Percentiles rank a stretch among this genome's conserved stretches.
phyloP scores from a whole-genome alignment of 2,329 filamentous ascomycete genomes.

The Trichophyton benhamiae region DNA sequence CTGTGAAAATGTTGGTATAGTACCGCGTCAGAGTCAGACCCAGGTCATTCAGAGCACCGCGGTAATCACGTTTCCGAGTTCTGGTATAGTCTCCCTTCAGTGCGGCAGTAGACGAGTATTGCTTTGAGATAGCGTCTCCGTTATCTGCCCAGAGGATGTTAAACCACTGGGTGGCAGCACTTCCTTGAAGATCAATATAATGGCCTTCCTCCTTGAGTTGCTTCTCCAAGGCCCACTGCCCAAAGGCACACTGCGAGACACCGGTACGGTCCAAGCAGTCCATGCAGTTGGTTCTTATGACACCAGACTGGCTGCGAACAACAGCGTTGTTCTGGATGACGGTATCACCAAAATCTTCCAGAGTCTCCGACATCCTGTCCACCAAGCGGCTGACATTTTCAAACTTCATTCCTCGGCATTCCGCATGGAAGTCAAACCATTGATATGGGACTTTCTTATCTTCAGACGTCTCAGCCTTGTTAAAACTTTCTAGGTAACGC shows the following conservation, averaged over 20 bases:
- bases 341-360: constrained; percentile 62
- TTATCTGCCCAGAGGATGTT: constrained; percentile 97
- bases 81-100: constrained; percentile 95
- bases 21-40: constrained; percentile 68
- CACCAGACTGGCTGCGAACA: constrained; percentile 50
- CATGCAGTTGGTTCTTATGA: constrained; percentile 96
- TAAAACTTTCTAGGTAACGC: constrained; percentile 52
- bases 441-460: constrained; percentile 55
- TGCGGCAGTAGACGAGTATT: constrained; percentile 89
- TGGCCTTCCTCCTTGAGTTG: constrained; percentile 68
- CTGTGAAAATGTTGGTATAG: constrained; percentile 84
- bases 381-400: constrained; percentile 81
- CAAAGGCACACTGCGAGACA: constrained; percentile 86
- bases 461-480: constrained; percentile 46
- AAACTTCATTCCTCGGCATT: constrained; percentile 93
- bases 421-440: constrained; percentile 95
- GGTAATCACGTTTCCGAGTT: constrained; percentile 78
- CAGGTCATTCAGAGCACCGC: constrained; percentile 81
- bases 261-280: constrained; percentile 95
- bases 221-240: constrained; percentile 64
- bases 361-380: constrained; percentile 52
- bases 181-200: constrained; percentile 59
- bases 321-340: constrained; percentile 39
- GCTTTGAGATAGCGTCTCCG: constrained; percentile 85
- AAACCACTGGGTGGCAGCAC: constrained; percentile 81